Percentiles rank a stretch among this genome's conserved stretches.
phyloP scores from a whole-genome alignment of 2,329 filamentous ascomycete species.

The Trichoderma semiorbis region DNA sequence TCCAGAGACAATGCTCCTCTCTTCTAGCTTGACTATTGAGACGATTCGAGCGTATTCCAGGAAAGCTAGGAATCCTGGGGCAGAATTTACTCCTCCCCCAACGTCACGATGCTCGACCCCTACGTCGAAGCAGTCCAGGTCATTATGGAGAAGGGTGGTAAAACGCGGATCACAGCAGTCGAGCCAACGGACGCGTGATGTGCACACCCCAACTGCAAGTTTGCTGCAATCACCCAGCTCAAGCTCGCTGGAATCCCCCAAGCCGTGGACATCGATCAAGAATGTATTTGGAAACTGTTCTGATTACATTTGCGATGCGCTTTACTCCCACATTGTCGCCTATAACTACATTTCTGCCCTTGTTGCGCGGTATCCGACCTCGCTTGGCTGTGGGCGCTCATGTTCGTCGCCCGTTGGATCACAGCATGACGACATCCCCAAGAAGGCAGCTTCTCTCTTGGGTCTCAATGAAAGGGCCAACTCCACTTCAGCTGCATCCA shows the following conservation, averaged over 20 bases:
- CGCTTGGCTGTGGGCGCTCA: slow-evolving; percentile 18
- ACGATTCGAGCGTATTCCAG: slow-evolving; percentile 55
- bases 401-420: slow-evolving; percentile 23
- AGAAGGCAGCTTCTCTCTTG: slow-evolving; percentile 51
- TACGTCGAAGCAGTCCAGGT: slow-evolving; percentile 27
- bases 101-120: slow-evolving; percentile 20
- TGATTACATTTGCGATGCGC: slow-evolving; percentile 54
- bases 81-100: slow-evolving; percentile 26
- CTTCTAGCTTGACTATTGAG: slow-evolving; percentile 54
- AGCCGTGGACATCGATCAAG: slow-evolving; percentile 45
- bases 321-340: slow-evolving; percentile 57
- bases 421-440: slow-evolving; percentile 40
- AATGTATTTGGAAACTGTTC: slow-evolving; percentile 52
- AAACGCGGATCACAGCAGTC: slow-evolving; percentile 13
- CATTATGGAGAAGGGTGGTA: slow-evolving; percentile 38
- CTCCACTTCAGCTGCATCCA: slow-evolving; percentile 22
- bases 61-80: slow-evolving; percentile 45
- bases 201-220: slow-evolving; percentile 7
- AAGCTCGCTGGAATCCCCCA: slow-evolving; percentile 23
- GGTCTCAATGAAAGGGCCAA: slow-evolving; percentile 38
- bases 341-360: slow-evolving; percentile 54
- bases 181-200: neutral
- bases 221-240: slow-evolving; percentile 20
- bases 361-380: slow-evolving; percentile 25
- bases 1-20: slow-evolving; percentile 56